Percentiles rank a stretch among this genome's conserved stretches.
phyloP scores from a whole-genome alignment of 2,329 filamentous ascomycete species.

The Sodiomyces alkalinus region DNA sequence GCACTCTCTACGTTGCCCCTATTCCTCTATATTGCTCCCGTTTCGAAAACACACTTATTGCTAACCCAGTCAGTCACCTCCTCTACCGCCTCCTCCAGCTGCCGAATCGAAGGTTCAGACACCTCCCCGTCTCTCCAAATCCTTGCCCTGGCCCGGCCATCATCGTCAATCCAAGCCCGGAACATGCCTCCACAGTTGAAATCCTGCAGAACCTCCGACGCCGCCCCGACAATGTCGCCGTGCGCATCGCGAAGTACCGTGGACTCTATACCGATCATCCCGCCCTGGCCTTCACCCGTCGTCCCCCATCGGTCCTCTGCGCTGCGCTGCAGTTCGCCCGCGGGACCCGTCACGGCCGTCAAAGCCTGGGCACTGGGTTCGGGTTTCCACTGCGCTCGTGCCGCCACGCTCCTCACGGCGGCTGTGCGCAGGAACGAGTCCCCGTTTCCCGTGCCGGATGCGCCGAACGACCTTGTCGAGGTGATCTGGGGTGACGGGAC shows the following conservation, averaged over 20 bases:
- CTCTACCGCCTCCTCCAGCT: not conserved
- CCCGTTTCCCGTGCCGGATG: slow-evolving; percentile 76
- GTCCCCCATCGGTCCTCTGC: slow-evolving; percentile 58
- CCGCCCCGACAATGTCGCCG: slow-evolving; percentile 24
- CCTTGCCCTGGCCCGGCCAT: slow-evolving; percentile 40
- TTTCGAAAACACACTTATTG: too few relatives aligned
- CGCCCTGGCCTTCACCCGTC: slow-evolving; percentile 68
- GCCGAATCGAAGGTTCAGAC: not conserved
- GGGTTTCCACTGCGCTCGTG: slow-evolving; percentile 51
- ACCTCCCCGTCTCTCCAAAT: slow-evolving; percentile 28
- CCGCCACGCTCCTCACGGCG: slow-evolving; percentile 56
- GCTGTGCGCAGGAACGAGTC: slow-evolving; percentile 67
- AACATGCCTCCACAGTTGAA: slow-evolving; percentile 87
- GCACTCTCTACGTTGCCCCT: too few relatives aligned
- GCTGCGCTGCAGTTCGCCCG: slow-evolving; percentile 58
- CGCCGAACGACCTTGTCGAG: slow-evolving; percentile 32
- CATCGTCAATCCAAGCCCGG: slow-evolving; percentile 56
- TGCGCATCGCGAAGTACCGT: slow-evolving; percentile 27
- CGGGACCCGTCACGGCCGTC: slow-evolving; percentile 49
- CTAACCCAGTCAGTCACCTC: too few relatives aligned
- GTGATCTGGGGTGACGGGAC: slow-evolving; percentile 4
- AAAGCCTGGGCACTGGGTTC: slow-evolving; percentile 42
- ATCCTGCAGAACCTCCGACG: slow-evolving; percentile 50
- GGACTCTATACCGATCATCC: slow-evolving; percentile 69
- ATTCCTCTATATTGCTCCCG: too few relatives aligned